Evolutionary conservation across 192 early-diverging fungal species (phyloP).

Genomic region (Oehlia diaphana): DNA sequence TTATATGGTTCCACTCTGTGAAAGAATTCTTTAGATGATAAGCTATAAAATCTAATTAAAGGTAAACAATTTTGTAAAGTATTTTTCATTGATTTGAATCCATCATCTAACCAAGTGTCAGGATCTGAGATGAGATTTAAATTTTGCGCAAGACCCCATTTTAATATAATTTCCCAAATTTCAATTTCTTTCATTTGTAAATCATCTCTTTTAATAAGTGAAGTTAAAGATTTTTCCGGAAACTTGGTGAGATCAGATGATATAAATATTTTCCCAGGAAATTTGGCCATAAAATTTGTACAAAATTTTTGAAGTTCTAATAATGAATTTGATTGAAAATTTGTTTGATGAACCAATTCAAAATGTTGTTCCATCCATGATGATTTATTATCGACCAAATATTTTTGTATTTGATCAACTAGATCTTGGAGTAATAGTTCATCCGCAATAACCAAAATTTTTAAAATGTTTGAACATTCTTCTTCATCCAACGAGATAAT

Average conservation of each 20-base stretch:
- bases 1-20: not conserved
- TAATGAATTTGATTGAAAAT: not conserved
- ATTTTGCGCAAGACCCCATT: slow-evolving; percentile 19
- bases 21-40: not conserved
- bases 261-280: not conserved
- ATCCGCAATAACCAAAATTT: not conserved
- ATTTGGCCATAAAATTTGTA: not conserved
- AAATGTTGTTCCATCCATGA: not conserved
- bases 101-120: not conserved
- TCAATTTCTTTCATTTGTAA: slow-evolving; percentile 15
- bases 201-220: not conserved
- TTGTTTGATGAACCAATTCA: not conserved
- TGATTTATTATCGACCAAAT: not conserved
- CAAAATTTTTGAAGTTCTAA: not conserved
- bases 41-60: not conserved
- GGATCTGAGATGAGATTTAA: not conserved
- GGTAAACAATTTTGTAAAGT: not conserved
- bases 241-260: not conserved
- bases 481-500: not conserved
- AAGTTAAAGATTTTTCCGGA: not conserved
- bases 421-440: slow-evolving; percentile 1
- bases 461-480: not conserved
- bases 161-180: slow-evolving; percentile 8
- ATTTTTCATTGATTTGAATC: not conserved
- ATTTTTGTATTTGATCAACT: not conserved